A percentile compares a stretch with the other conserved stretches of the same genome.
These are phyloP conservation scores for Trypanosoma melophagium DNA, from an alignment of 208 protist species.

Conservation along the genomic window DNA sequence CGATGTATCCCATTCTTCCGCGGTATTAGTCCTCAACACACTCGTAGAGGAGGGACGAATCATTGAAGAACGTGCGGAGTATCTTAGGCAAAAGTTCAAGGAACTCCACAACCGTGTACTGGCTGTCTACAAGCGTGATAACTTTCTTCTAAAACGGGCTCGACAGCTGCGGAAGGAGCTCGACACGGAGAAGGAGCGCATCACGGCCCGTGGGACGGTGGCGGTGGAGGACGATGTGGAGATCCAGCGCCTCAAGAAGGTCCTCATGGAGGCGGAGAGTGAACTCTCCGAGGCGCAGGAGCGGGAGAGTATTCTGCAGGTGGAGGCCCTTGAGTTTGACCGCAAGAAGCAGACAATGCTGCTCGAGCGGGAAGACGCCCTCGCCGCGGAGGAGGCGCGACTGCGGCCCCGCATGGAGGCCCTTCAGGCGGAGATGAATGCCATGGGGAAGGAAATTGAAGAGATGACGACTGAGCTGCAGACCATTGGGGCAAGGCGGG, in stretches of 20 bases:
- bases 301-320: conserved; percentile 89
- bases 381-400: conserved; percentile 87
- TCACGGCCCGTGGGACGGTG: conserved; percentile 60
- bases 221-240: conserved; percentile 82
- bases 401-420: conserved; percentile 81
- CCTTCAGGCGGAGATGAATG: conserved; percentile 65
- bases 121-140: conserved; percentile 88
- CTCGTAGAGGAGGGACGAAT: conserved; percentile 89
- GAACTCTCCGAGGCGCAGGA: conserved; percentile 82
- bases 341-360: conserved; percentile 84
- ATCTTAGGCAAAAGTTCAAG: conserved; percentile 85
- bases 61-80: conserved; percentile 79
- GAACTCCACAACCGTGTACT: conserved; percentile 87
- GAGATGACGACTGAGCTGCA: conserved; percentile 47
- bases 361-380: conserved; percentile 84
- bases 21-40: conserved; percentile 71
- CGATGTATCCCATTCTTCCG: conserved; percentile 89
- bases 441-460: conserved; percentile 81
- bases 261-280: conserved; percentile 66
- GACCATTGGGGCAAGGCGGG: conserved; percentile 39
- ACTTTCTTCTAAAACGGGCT: conserved; percentile 83
- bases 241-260: conserved; percentile 81
- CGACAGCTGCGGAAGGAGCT: conserved; percentile 82
- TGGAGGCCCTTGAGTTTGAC: conserved; percentile 91
- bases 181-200: conserved; percentile 70